phyloP scores from a whole-genome alignment of 2,329 filamentous ascomycete genomes.

The Aspergillus caelatus region DNA sequence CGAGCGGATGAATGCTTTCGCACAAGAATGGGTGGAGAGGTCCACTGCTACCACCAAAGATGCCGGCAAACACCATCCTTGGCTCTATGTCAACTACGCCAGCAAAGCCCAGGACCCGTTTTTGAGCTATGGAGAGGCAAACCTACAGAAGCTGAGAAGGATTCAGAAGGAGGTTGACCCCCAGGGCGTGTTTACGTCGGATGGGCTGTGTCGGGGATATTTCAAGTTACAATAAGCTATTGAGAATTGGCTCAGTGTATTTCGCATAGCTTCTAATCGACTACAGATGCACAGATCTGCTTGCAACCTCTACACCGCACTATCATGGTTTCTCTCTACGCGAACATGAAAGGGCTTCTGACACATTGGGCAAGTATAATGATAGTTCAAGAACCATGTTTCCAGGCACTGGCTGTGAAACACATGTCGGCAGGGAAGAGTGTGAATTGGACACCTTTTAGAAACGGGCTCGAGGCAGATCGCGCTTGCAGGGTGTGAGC shows the following conservation, averaged over 20 bases:
- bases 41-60: neutral
- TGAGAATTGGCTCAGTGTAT: neutral
- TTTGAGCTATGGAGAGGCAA: neutral
- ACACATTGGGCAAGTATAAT: constrained; percentile 9
- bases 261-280: neutral
- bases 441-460: constrained; percentile 8
- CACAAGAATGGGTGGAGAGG: neutral
- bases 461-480: constrained; percentile 16
- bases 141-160: neutral
- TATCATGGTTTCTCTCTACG: neutral
- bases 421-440: constrained; percentile 8
- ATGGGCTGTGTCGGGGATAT: neutral
- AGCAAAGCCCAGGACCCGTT: neutral
- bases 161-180: neutral
- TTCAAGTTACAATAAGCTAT: neutral
- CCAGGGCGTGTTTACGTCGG: neutral
- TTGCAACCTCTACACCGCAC: neutral
- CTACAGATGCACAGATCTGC: too few species aligned
- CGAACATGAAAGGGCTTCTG: neutral
- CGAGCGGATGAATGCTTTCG: neutral
- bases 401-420: constrained; percentile 10
- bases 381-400: constrained; percentile 7
- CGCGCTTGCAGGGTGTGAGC: neutral
- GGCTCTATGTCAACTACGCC: neutral
- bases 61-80: neutral